A percentile compares a stretch with the other conserved stretches of the same genome.
Conservation (phyloP, 805 yeast species). For the Metschnikowia noctiluminum region DNA sequence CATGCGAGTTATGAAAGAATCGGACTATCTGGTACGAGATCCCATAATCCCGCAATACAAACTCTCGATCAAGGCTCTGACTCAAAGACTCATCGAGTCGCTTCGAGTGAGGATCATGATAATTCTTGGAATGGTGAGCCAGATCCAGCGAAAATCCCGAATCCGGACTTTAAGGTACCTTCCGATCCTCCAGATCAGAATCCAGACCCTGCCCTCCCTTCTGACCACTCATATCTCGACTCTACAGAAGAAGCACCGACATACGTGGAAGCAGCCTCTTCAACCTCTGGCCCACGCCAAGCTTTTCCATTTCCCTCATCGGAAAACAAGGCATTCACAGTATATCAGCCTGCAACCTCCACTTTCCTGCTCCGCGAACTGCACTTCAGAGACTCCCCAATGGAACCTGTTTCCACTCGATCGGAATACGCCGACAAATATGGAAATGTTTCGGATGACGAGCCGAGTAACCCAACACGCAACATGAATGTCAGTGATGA, state of each 20-base stretch:
- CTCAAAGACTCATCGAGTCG: too few species aligned
- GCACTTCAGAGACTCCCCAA: slow-evolving; percentile 12
- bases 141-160: too few species aligned
- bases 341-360: neutral
- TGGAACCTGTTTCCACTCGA: slow-evolving; percentile 2
- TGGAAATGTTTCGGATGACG: slow-evolving; percentile 15
- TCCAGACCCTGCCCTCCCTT: too few species aligned
- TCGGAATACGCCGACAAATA: slow-evolving; percentile 14
- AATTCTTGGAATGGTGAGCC: too few species aligned
- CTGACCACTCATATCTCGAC: too few species aligned
- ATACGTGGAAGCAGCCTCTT: neutral
- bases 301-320: neutral
- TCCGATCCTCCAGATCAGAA: too few species aligned
- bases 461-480: neutral
- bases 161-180: too few species aligned
- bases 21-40: too few species aligned
- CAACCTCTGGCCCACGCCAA: neutral
- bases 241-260: neutral
- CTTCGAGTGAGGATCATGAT: too few species aligned
- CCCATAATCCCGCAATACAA: too few species aligned
- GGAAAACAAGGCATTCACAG: slow-evolving; percentile 21
- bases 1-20: neutral
- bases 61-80: too few species aligned
- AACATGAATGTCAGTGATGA: neutral
- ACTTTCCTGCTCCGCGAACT: slow-evolving; percentile 12